Evolutionary conservation across 2,329 filamentous ascomycete species (phyloP).

Genomic region (Aspergillus versicolor): DNA sequence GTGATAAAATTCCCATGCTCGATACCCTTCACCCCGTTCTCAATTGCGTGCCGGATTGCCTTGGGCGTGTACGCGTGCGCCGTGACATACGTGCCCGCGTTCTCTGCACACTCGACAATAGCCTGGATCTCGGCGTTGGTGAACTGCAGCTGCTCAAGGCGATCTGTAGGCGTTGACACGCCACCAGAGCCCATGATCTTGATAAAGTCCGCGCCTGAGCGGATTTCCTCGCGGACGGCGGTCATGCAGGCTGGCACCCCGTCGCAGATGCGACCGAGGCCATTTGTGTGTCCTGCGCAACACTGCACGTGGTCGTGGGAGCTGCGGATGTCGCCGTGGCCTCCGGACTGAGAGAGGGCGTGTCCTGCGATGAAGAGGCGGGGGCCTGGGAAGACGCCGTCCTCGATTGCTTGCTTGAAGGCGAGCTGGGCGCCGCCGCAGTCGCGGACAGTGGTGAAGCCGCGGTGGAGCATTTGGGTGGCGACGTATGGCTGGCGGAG

Average conservation of each 20-base stretch:
- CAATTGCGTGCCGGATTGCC: slow-evolving; percentile 55
- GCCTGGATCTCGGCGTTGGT: slow-evolving; percentile 57
- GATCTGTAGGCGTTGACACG: slow-evolving; percentile 57
- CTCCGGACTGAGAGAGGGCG: slow-evolving; percentile 58
- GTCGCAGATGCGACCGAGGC: slow-evolving; percentile 49
- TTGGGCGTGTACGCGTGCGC: slow-evolving; percentile 58
- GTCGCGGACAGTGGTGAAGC: slow-evolving; percentile 61
- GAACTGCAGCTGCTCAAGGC: slow-evolving; percentile 56
- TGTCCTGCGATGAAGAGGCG: slow-evolving; percentile 56
- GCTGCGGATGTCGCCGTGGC: slow-evolving; percentile 50
- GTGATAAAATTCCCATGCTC: slow-evolving; percentile 54
- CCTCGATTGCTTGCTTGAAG: slow-evolving; percentile 53
- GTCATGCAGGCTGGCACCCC: slow-evolving; percentile 56
- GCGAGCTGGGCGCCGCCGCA: slow-evolving; percentile 57
- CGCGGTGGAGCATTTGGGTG: slow-evolving; percentile 53
- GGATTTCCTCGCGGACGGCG: slow-evolving; percentile 54
- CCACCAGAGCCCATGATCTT: slow-evolving; percentile 63
- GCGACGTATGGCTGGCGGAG: slow-evolving; percentile 22
- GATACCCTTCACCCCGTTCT: slow-evolving; percentile 56
- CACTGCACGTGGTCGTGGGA: slow-evolving; percentile 42
- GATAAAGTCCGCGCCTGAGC: slow-evolving; percentile 59
- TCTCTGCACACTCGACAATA: slow-evolving; percentile 51
- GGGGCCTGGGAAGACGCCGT: slow-evolving; percentile 57
- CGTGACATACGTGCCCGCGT: slow-evolving; percentile 55
- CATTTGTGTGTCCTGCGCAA: slow-evolving; percentile 46